These are phyloP conservation scores for Cercophora samala DNA, from an alignment of 495 filamentous ascomycete genomes.

Conservation along the genomic window DNA sequence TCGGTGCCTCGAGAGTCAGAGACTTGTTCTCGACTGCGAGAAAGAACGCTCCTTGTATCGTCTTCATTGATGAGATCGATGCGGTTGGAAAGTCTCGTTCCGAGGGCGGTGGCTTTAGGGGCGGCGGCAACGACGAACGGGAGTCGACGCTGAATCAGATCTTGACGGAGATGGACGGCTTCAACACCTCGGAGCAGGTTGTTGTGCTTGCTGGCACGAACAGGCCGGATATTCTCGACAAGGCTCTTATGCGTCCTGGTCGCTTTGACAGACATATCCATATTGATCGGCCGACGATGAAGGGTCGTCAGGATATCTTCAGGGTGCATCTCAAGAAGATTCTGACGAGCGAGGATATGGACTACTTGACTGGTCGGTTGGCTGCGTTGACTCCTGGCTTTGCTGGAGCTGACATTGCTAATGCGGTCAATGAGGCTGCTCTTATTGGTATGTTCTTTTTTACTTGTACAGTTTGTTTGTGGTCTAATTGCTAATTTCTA, in stretches of 20 bases:
- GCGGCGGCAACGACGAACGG: slow-evolving; percentile 93
- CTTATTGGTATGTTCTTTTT: slow-evolving; percentile 72
- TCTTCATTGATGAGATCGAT: slow-evolving; percentile 99
- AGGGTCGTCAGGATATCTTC: slow-evolving; percentile 94
- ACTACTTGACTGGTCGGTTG: slow-evolving; percentile 79
- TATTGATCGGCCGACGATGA: slow-evolving; percentile 94
- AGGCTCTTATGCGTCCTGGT: slow-evolving; percentile 92
- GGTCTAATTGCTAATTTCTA: slow-evolving; percentile 33
- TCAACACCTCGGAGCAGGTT: slow-evolving; percentile 95
- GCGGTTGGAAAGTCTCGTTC: slow-evolving; percentile 89
- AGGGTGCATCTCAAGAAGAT: slow-evolving; percentile 89
- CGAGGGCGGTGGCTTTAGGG: slow-evolving; percentile 60
- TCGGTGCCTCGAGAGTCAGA: slow-evolving; percentile 89
- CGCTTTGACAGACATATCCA: slow-evolving; percentile 94
- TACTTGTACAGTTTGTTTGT: slow-evolving; percentile 3
- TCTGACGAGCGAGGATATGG: slow-evolving; percentile 81
- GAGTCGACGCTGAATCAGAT: slow-evolving; percentile 98
- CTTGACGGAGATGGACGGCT: slow-evolving; percentile 98
- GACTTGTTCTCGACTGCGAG: slow-evolving; percentile 93
- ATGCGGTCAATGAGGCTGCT: slow-evolving; percentile 96
- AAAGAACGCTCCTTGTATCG: slow-evolving; percentile 96
- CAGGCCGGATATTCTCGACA: slow-evolving; percentile 87
- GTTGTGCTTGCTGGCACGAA: slow-evolving; percentile 98
- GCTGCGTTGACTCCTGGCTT: slow-evolving; percentile 93
- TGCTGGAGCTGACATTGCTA: slow-evolving; percentile 95